Base-by-base conservation (phyloP, 768 basidiomycete species). In the Dendrothele bispora region DNA sequence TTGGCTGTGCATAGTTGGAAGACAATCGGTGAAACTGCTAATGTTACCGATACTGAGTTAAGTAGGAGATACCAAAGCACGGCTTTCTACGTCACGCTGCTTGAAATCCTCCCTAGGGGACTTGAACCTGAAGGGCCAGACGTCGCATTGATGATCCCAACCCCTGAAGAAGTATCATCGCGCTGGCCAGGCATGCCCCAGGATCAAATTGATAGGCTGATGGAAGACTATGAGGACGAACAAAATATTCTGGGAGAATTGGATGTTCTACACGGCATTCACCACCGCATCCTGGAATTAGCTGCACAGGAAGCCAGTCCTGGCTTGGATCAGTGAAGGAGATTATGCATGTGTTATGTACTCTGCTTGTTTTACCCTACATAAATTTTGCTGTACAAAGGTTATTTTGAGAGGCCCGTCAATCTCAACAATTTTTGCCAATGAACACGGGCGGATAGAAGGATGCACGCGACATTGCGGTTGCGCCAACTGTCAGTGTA, bases 31-130 rank as follows among this genome's bases (percentile, higher is more conserved):
- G 80, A 82, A 59, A 94, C 92, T 0, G 71, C 77, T 4, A 84
- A 85, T 48, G 69, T 91, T 21, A 84, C 86, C 2, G 94, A 98
- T 58, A 74, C 81, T 38, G 84, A 90, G 57, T 70, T 94, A 46
- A 85, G 78, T 55, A 73, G 77, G 3, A 77, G 87, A n/a, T 82
- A 90, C 55, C 77, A 79, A 32, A 70, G 67, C 47, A 95, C 91
- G 0, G 89, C 91, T 14, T 68, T 94, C 25, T 93, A 86, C 64
- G 61, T 74, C 8, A 85, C 88, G 0, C 71, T 94, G 12, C 64
- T 67, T 32, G 69, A 74, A 4, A 70, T 79, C 25, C 55, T 83
- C 20, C 56, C 68, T 3, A 72, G 71, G 42, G 64, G 72, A 20
- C 56, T 63, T 36, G 28, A 44, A 38, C 68, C 73, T 26, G 62